Evolutionary conservation across 352 stramenopile genomes (phyloP), one percentile per base, ranked within the genome.

Genomic region (Pythium folliculosum): DNA sequence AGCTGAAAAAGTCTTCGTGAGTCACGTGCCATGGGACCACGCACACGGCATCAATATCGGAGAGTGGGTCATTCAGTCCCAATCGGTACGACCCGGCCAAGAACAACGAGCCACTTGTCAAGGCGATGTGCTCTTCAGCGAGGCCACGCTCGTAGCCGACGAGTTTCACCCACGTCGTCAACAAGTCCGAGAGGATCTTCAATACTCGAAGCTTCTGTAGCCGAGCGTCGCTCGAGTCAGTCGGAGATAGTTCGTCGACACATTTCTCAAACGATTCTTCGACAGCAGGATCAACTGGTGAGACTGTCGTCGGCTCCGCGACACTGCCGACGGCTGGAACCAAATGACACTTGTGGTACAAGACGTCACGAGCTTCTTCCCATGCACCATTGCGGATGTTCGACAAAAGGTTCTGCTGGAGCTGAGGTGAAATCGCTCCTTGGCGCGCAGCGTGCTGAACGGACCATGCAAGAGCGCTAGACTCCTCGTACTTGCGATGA

Each of bases 61-160:
- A 91, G 52, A 88, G 77, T 3, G 84, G 86, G 38, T 93, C 88
- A 58, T 97, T 81, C 53, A 97, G 68, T 8, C 82, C 87, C 16
- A 97, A 71, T 19, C 86, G 83, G 63, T 95, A 95, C 1, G 91
- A 98, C 13, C 96, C 96, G 67, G 86, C 86, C 3, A 92, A 70
- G 64, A 92, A 94, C 8, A 94, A 70, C 16, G 81, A 89, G 1
- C 86, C 86, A 55, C 85, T 87, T 3, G 84, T 94, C 22, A 94
- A 56, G 5, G 84, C 77, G 37, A 94, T 81, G 30, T 92, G 81
- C 52, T 92, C 86, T 61, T 91, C 80, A 40, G 72, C 84, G 25
- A 94, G 55, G 7, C 79, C 81, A 5, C 82, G 80, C 54, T 90
- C 80, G 21, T 80, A 76, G 30, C 82, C 84, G n/a, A 92, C 77